Evolutionary conservation across 257 asterid species (phyloP), one percentile per base, ranked within the genome.

Genomic region (Nicotiana knightiana): DNA sequence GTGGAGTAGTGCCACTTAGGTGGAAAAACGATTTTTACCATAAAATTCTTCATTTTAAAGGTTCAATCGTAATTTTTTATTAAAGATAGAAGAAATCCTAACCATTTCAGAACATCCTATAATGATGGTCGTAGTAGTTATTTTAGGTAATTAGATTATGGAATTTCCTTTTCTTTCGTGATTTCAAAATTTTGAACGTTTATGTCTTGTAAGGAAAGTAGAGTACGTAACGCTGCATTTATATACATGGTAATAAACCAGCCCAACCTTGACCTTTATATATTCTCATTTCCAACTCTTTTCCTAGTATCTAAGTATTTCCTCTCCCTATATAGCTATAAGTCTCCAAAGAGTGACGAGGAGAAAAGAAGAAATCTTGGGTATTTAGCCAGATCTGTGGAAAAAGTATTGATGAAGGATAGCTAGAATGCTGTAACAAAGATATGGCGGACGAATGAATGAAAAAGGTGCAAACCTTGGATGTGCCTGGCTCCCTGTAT

Each of bases 401-500:
- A 39, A 7, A 39, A 39, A 39, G 10, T 39, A 39, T 10, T 43
- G 58, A 18, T 43, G 78, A 70, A 21, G 11, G 21, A 21, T 53
- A 13, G 17, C 16, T 13, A 13, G 58, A 53, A 0, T 13, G 18
- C 11, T 8, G 51, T 43, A 11, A 43, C 58, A 53, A 10, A 12
- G 5, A 53, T 53, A 53, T 53, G 17, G 57, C 1, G 57, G 57
- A 53, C 4, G 18, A 53, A 5, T 21, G 78, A 70, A 21, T 1
- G 58, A n/a, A 70, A 9, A 28, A 62, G 35, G 35, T 62, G 37
- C 4, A 26, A 26, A 62, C 3, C 17, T 43, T 43, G 59, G 61
- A 46, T 46, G 79, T 71, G 79, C 79, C 61, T 71, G 79, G 61
- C 79, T 71, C 79, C 79, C 24, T 46, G 39, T 46, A 71, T 71